Evolutionary conservation across 352 stramenopile genomes (phyloP).

Genomic region (Pythium biforme): DNA sequence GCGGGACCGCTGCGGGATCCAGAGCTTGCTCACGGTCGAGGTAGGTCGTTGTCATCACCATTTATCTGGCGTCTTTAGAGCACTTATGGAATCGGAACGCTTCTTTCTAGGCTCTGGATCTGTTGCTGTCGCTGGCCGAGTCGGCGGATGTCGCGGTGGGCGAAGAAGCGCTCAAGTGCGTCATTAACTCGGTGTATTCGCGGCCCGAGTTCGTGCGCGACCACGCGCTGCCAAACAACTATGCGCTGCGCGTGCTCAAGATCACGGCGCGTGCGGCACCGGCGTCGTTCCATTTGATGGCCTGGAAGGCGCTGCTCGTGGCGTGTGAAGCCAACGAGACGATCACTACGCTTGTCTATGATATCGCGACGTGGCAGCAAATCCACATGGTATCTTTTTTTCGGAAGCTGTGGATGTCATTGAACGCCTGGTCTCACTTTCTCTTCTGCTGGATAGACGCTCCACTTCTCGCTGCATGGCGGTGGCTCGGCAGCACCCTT

Average conservation of each 20-base stretch:
- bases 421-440: background rate
- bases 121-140: slow-evolving; percentile 35
- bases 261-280: slow-evolving; percentile 29
- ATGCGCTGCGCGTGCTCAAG: slow-evolving; percentile 29
- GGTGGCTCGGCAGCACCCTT: slow-evolving; percentile 13
- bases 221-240: slow-evolving; percentile 26
- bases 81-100: background rate
- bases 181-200: slow-evolving; percentile 65
- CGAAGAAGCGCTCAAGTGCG: slow-evolving; percentile 67
- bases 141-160: slow-evolving; percentile 22
- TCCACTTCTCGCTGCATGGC: slow-evolving; percentile 38
- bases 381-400: slow-evolving; percentile 36
- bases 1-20: slow-evolving; percentile 61
- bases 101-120: slow-evolving; percentile 32
- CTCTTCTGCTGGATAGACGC: slow-evolving; percentile 32
- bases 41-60: slow-evolving; percentile 16
- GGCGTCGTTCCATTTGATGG: slow-evolving; percentile 44
- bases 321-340: slow-evolving; percentile 42
- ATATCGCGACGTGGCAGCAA: slow-evolving; percentile 40
- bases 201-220: slow-evolving; percentile 53
- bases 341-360: slow-evolving; percentile 29
- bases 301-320: slow-evolving; percentile 63
- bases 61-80: no score
- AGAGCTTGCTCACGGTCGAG: slow-evolving; percentile 47
- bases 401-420: no score